phyloP scores from a whole-genome alignment of 192 early-diverging fungal species.

The Backusella liffmaniae region DNA sequence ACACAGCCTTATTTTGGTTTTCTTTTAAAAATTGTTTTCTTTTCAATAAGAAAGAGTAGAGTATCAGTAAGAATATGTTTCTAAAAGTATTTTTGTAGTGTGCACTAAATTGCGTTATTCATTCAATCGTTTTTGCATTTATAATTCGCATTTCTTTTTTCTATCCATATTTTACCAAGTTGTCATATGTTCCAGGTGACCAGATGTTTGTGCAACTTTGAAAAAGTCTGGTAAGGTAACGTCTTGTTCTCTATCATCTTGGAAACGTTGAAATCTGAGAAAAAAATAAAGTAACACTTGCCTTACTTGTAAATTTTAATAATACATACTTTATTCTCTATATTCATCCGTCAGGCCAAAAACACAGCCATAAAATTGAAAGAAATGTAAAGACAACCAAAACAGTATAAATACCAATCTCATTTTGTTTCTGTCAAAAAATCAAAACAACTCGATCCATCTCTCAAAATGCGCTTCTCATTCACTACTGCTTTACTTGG shows the following conservation, averaged over 20 bases:
- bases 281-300: not conserved
- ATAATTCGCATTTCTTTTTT: not conserved
- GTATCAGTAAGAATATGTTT: not conserved
- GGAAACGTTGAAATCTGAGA: not conserved
- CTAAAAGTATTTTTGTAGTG: not conserved
- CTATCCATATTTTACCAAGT: not conserved
- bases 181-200: not conserved
- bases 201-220: not conserved
- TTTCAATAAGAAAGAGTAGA: not conserved
- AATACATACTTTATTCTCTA: not conserved
- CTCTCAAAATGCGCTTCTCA: conserved; percentile 4
- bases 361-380: not conserved
- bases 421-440: not conserved
- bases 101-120: not conserved
- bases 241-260: not conserved
- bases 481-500: conserved; percentile 9
- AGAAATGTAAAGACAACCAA: not conserved
- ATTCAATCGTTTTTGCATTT: not conserved
- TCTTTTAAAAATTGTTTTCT: not conserved
- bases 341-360: not conserved
- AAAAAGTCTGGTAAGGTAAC: not conserved
- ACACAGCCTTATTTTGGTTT: not conserved
- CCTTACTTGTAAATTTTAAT: not conserved
- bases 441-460: not conserved
- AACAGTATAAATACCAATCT: not conserved